These are phyloP conservation scores for Psidium friedrichsthalianum DNA, from an alignment of 345 rosid species.

Conservation along the genomic window DNA sequence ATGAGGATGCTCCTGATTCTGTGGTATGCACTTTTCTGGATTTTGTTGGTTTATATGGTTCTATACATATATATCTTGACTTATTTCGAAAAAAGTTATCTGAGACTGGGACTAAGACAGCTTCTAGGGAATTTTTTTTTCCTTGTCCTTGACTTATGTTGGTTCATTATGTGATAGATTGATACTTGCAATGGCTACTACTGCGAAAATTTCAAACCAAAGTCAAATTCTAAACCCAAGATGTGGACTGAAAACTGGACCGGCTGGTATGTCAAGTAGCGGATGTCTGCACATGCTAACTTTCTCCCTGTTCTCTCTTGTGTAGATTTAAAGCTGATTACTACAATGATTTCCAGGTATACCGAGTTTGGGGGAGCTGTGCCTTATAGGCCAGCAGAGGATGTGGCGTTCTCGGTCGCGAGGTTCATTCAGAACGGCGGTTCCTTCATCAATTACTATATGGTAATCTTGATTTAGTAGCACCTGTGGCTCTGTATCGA, in stretches of 20 bases:
- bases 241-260: constrained; percentile 94
- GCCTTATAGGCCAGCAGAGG: constrained; percentile 36
- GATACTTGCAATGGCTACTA: constrained; percentile 83
- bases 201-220: constrained; percentile 64
- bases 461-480: constrained; percentile 5
- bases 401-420: constrained; percentile 31
- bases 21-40: constrained; percentile 3
- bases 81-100: neutral
- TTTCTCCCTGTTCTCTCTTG: neutral
- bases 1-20: constrained; percentile 41
- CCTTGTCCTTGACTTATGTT: neutral
- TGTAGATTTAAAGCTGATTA: neutral
- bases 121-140: neutral
- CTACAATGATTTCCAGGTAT: constrained; percentile 3
- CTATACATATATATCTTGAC: neutral
- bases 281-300: neutral
- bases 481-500: neutral
- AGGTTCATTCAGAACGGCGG: constrained; percentile 36
- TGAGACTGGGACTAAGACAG: neutral
- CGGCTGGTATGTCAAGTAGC: constrained; percentile 33
- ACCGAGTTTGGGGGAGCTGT: constrained; percentile 34
- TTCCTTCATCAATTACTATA: constrained; percentile 33
- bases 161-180: constrained; percentile 25
- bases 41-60: neutral
- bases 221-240: constrained; percentile 50